These are phyloP conservation scores for Aegle marmelos DNA, from an alignment of 345 rosid species.

Conservation along the genomic window DNA sequence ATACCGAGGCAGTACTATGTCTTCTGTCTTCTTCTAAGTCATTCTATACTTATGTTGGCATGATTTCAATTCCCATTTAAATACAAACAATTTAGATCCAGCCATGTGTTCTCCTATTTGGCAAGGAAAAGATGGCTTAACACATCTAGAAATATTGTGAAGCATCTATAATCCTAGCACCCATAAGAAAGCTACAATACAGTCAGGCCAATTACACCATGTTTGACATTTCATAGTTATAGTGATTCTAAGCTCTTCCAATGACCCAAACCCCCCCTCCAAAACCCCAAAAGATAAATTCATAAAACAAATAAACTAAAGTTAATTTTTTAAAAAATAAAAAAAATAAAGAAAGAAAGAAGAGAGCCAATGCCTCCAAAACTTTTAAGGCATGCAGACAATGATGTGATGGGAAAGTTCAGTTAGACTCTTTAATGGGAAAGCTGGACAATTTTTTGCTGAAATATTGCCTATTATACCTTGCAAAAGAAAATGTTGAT, in stretches of 20 bases:
- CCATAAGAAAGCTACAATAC: background rate
- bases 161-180: background rate
- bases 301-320: background rate
- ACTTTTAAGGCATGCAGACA: background rate
- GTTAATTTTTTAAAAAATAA: too few relatives aligned
- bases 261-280: background rate
- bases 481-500: conserved; percentile 81
- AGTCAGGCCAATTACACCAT: background rate
- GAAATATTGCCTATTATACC: conserved; percentile 36
- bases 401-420: background rate
- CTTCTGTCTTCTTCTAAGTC: background rate
- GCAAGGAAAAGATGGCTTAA: background rate
- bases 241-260: background rate
- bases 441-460: background rate
- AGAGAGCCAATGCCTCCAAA: background rate
- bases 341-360: background rate
- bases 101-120: background rate
- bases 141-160: background rate
- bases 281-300: background rate
- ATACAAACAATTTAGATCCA: background rate
- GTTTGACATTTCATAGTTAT: background rate
- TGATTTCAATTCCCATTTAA: background rate
- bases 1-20: background rate
- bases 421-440: background rate
- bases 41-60: background rate